These are phyloP conservation scores for Coemansia guatemalensis DNA, from an alignment of 192 early-diverging fungal genomes.

Conservation along the genomic window DNA sequence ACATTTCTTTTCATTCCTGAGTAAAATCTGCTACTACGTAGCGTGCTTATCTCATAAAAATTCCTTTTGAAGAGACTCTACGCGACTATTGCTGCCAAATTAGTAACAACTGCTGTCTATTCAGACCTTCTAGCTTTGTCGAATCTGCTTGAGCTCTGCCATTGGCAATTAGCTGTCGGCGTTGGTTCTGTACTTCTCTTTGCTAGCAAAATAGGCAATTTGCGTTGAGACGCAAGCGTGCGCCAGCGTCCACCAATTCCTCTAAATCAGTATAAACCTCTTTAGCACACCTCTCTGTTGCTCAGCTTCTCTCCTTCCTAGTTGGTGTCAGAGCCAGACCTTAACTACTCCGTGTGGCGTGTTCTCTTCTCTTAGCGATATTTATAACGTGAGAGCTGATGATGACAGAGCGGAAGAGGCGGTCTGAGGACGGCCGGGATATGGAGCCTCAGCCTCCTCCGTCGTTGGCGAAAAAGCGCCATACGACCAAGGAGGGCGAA, in stretches of 20 bases:
- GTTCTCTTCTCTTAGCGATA: conserved; percentile 1
- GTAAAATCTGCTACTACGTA: background rate
- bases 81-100: background rate
- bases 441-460: conserved; percentile 43
- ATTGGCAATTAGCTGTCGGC: background rate
- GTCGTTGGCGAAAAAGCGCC: conserved; percentile 48
- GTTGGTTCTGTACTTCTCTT: background rate
- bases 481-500: conserved; percentile 46
- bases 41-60: background rate
- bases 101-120: background rate
- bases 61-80: background rate
- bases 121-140: background rate
- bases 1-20: background rate
- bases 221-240: background rate
- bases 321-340: background rate
- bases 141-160: background rate
- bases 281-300: background rate
- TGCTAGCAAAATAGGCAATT: background rate
- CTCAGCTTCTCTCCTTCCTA: background rate
- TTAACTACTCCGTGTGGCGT: background rate
- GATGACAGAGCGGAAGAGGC: conserved; percentile 55
- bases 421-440: conserved; percentile 50
- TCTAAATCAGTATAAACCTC: background rate
- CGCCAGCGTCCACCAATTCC: background rate
- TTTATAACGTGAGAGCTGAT: conserved; percentile 15